These are phyloP conservation scores for Coprinopsis strossmayeri DNA, from an alignment of 768 basidiomycete species.

Conservation along the genomic window DNA sequence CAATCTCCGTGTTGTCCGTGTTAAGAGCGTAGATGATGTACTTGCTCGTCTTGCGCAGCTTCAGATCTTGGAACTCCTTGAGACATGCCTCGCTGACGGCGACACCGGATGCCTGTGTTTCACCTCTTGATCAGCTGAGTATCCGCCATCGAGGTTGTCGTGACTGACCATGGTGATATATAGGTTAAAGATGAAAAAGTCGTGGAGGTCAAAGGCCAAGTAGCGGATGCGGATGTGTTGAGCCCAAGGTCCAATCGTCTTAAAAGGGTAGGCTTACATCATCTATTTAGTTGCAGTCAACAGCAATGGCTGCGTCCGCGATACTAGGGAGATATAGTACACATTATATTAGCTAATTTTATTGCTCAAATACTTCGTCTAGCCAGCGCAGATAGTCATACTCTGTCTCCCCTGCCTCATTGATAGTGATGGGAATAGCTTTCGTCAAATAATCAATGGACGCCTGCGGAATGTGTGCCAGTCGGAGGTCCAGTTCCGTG, in stretches of 20 bases:
- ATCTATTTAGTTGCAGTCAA: background rate
- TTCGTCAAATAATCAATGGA: constrained; percentile 79
- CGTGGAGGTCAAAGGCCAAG: constrained; percentile 4
- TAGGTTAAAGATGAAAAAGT: constrained; percentile 3
- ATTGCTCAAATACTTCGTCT: constrained; percentile 64
- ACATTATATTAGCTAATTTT: constrained; percentile 1
- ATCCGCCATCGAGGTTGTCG: no score
- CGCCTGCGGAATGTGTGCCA: constrained; percentile 71
- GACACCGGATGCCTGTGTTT: constrained; percentile 58
- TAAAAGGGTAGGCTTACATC: background rate
- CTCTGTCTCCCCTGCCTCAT: constrained; percentile 54
- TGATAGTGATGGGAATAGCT: constrained; percentile 60
- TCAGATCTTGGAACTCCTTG: constrained; percentile 56
- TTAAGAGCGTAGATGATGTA: constrained; percentile 80
- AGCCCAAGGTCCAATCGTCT: background rate
- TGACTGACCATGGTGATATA: constrained; percentile 3
- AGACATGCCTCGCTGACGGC: constrained; percentile 53
- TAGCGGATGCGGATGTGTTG: background rate
- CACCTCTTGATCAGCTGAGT: no score
- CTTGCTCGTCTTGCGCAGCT: constrained; percentile 69
- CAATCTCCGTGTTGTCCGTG: constrained; percentile 58
- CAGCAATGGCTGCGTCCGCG: background rate
- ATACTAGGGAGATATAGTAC: background rate
- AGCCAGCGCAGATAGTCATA: constrained; percentile 84
- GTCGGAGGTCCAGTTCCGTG: constrained; percentile 85